Evolutionary conservation across 1,139 yeast genomes (phyloP).

Genomic region (Sugiyamaella grinbergsii): DNA sequence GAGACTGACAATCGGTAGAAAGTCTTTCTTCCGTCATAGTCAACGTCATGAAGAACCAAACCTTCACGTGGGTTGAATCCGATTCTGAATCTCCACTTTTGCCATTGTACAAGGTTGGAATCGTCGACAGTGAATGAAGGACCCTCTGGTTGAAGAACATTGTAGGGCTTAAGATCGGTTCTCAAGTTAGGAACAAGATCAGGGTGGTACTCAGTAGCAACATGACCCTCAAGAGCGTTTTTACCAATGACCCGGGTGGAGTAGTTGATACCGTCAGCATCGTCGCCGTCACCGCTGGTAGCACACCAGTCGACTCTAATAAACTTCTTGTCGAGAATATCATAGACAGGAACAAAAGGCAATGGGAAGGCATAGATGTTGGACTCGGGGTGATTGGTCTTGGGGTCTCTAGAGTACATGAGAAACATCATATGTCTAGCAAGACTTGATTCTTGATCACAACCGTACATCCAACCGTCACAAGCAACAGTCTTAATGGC

Average conservation of each 20-base stretch:
- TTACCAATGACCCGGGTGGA: constrained; percentile 55
- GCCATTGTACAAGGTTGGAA: constrained; percentile 73
- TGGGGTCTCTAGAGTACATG: constrained; percentile 62
- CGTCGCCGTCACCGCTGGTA: constrained; percentile 57
- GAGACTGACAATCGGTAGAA: constrained; percentile 78
- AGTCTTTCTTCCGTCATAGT: constrained; percentile 78
- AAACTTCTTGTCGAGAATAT: constrained; percentile 62
- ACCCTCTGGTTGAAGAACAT: constrained; percentile 82
- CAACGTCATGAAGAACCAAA: constrained; percentile 72
- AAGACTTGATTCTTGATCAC: constrained; percentile 80
- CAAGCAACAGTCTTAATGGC: constrained; percentile 57
- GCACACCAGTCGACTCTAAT: constrained; percentile 81
- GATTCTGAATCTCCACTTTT: constrained; percentile 86
- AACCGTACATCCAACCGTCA: constrained; percentile 94
- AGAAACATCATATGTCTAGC: constrained; percentile 73
- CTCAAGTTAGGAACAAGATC: constrained; percentile 47
- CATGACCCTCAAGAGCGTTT: constrained; percentile 71
- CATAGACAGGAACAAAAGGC: constrained; percentile 83
- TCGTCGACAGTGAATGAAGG: constrained; percentile 63
- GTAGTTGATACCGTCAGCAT: constrained; percentile 38
- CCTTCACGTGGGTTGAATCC: constrained; percentile 83
- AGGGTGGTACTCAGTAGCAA: constrained; percentile 53
- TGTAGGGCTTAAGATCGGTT: constrained; percentile 70
- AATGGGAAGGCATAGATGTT: constrained; percentile 85
- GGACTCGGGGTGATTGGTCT: constrained; percentile 72